Evolutionary conservation across 139 green algal genomes (phyloP).

Genomic region (Coelastrella sp.): DNA sequence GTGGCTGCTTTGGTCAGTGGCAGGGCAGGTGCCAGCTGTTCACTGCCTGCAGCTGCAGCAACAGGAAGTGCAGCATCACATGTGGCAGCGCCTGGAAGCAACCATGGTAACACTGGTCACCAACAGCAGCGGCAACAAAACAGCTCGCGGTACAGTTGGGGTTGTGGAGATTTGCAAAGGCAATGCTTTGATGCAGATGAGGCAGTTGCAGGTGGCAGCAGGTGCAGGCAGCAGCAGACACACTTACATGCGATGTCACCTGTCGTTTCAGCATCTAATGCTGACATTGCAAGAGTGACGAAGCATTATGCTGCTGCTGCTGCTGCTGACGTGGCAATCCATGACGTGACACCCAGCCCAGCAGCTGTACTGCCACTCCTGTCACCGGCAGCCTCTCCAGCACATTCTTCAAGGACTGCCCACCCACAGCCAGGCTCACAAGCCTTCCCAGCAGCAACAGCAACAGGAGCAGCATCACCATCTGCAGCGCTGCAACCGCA

Average conservation of each 20-base stretch:
- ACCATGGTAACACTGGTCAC: neutral
- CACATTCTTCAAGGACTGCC: no score
- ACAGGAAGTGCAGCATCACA: slow-evolving; percentile 8
- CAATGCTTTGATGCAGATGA: no score
- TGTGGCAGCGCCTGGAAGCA: neutral
- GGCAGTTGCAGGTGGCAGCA: neutral
- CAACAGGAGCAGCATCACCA: neutral
- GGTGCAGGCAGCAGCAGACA: neutral
- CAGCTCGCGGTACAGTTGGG: neutral
- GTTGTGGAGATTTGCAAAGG: neutral
- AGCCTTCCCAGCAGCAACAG: no score
- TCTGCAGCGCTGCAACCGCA: neutral
- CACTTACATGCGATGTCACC: no score
- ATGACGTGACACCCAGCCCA: neutral
- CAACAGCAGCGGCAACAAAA: slow-evolving; percentile 1
- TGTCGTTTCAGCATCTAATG: neutral
- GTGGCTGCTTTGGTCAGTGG: neutral
- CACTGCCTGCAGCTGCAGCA: slow-evolving; percentile 17
- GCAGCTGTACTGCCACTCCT: neutral
- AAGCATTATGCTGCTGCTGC: neutral
- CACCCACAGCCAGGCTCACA: no score
- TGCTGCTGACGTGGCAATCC: no score
- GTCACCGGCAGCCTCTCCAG: no score
- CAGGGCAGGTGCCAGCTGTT: neutral
- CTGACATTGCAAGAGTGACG: neutral